These are phyloP conservation scores for Rhodomyrtus psidioides DNA, from an alignment of 441 rosid genomes.

Conservation along the genomic window DNA sequence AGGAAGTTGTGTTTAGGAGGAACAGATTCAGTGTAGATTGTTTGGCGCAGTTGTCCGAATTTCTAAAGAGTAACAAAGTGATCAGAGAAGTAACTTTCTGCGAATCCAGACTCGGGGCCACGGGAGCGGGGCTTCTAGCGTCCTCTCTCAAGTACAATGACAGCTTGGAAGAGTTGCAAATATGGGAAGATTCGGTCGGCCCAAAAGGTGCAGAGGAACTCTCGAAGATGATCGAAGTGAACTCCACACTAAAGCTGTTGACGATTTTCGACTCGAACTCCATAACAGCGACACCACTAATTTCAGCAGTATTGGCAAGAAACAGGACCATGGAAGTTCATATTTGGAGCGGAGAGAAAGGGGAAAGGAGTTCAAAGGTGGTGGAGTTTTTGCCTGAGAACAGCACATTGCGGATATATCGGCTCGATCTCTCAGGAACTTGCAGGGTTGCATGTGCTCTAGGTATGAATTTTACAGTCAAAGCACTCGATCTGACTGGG, in stretches of 20 bases:
- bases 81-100: conserved; percentile 55
- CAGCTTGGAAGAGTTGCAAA: conserved; percentile 77
- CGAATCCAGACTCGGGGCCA: conserved; percentile 47
- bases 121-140: conserved; percentile 63
- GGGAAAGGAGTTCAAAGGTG: conserved; percentile 56
- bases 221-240: conserved; percentile 83
- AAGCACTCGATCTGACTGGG: conserved; percentile 72
- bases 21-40: conserved; percentile 51
- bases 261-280: conserved; percentile 68
- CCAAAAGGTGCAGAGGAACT: conserved; percentile 92
- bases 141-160: conserved; percentile 59
- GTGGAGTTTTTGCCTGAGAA: conserved; percentile 76
- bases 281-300: conserved; percentile 61
- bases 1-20: conserved; percentile 45
- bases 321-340: conserved; percentile 81
- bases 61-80: conserved; percentile 43
- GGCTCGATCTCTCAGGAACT: conserved; percentile 58
- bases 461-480: conserved; percentile 73
- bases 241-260: conserved; percentile 63
- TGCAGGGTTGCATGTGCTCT: conserved; percentile 78
- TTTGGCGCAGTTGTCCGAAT: conserved; percentile 45
- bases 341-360: conserved; percentile 62
- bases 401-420: conserved; percentile 57
- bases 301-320: conserved; percentile 83
- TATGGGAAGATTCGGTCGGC: conserved; percentile 93